phyloP scores from a whole-genome alignment of 768 basidiomycete species.

The Daedaleopsis nitida region DNA sequence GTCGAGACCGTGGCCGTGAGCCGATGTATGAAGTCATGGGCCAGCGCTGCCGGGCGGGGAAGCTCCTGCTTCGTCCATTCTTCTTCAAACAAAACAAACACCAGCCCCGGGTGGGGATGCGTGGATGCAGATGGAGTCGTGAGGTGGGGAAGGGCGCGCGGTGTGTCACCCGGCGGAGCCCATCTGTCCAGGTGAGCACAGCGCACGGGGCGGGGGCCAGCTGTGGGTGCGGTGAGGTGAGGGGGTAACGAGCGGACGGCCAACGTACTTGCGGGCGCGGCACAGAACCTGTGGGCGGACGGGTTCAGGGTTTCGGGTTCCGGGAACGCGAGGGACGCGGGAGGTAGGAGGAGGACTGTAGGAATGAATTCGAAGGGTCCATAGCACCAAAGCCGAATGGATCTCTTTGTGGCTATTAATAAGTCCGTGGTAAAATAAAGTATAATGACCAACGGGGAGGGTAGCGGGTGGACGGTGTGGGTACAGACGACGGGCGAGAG shows the following conservation, averaged over 20 bases:
- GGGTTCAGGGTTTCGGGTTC: neutral
- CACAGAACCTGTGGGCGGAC: neutral
- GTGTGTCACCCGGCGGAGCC: too few species aligned
- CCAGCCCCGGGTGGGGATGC: neutral
- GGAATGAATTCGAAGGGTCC: conserved; percentile 9
- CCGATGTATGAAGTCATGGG: too few species aligned
- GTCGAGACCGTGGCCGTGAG: too few species aligned
- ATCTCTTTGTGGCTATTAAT: conserved; percentile 18
- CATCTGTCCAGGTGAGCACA: too few species aligned
- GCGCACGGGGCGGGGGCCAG: neutral
- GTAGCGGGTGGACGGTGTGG: neutral
- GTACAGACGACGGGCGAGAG: neutral
- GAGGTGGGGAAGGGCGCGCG: too few species aligned
- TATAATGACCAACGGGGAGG: conserved; percentile 17
- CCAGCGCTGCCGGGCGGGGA: neutral
- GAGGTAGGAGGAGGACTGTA: neutral
- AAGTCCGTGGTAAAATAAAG: conserved; percentile 21
- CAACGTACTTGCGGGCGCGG: neutral
- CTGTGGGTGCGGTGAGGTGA: too few species aligned
- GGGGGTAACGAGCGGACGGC: conserved; percentile 12
- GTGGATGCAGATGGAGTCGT: neutral
- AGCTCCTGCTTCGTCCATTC: neutral
- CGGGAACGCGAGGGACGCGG: neutral
- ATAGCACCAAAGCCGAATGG: conserved; percentile 7
- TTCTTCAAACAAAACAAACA: neutral